Conservation (phyloP, 2,329 filamentous ascomycete genomes). For the Diaporthe aspalathi region DNA sequence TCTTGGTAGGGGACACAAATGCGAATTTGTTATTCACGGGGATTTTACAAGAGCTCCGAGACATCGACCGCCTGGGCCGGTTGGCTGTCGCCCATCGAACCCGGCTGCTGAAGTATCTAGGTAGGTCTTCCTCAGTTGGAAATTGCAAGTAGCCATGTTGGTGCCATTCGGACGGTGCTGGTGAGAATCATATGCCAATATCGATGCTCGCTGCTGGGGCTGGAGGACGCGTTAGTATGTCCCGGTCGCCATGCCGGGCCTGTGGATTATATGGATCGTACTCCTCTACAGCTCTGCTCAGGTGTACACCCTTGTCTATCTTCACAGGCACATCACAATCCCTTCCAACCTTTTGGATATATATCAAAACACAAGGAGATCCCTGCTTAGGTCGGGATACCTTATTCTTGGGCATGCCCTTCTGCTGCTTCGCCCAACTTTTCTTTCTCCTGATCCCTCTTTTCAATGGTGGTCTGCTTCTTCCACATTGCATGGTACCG, state of each 20-base stretch:
- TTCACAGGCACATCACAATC: background rate
- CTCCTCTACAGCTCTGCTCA: too few relatives aligned
- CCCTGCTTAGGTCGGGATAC: background rate
- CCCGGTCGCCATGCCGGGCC: background rate
- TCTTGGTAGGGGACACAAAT: too few relatives aligned
- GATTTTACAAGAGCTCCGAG: too few relatives aligned
- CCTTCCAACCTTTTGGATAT: background rate
- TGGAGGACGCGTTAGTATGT: constrained; percentile 1
- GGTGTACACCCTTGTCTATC: background rate
- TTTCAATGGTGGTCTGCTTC: constrained; percentile 59
- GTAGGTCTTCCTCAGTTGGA: too few relatives aligned
- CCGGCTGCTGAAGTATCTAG: too few relatives aligned
- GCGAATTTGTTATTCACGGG: too few relatives aligned
- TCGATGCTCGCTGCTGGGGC: background rate
- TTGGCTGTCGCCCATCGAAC: too few relatives aligned
- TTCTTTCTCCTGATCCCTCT: constrained; percentile 45
- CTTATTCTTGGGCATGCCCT: background rate
- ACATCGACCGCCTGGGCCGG: too few relatives aligned
- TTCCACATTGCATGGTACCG: constrained; percentile 65
- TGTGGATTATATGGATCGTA: background rate
- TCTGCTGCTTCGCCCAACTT: constrained; percentile 32
- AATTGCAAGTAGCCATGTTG: too few relatives aligned
- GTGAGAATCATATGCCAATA: background rate
- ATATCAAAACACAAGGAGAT: background rate
- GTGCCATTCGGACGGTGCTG: too few relatives aligned